Base-by-base conservation (phyloP, 192 early-diverging fungal species). In the Oehlia diaphana region DNA sequence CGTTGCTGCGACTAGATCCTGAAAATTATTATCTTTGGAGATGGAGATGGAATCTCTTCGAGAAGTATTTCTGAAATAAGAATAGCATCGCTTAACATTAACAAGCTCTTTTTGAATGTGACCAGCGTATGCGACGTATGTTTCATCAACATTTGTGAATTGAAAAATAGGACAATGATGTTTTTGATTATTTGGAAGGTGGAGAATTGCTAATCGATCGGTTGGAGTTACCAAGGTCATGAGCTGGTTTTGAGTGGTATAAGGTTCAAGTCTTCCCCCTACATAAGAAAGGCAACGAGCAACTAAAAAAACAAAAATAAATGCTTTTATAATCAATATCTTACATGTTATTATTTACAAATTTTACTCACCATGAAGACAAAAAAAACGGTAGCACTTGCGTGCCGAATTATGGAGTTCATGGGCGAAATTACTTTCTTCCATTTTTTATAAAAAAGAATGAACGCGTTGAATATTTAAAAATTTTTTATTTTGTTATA, bases 401-500 rank as follows among this genome's bases (percentile, higher is more conserved):
- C 74, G 74, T 33, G 74, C 74, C 12, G 53, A 75, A 58, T 39
- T 62, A 8, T 74, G 73, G n/a, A 74, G 21, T 74, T 74, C 73
- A 14, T 26, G 12, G 4, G 73, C 73, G 16, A 75, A 6, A n/a
- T 28, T 23, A 8, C 50, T 21, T 39, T 73, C 42, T 21, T 37
- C 37, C 28, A 69, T 31, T 69, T 39, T 31, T 21, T 21, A 21
- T 58, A 21, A 21, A 21, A 21, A 58, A 58, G 21, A 19, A 19
- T 5, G 16, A 53, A 53, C 50, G 16, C 50, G 50, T 53, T 53
- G 50, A 58, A 47, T 12, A 3, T 47, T 47, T 12, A 44, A 44
- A 44, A 44, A 31, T 31, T 2, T 31, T 31, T 47, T 47, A 1
- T 47, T 47, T 47, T 47, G 7, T 42, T 42, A 42, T 42, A 53